A percentile compares a stretch with the other conserved stretches of the same genome.
These are phyloP conservation scores for Stachybotrys elegans DNA, from an alignment of 2,329 filamentous ascomycete genomes.

Conservation along the genomic window DNA sequence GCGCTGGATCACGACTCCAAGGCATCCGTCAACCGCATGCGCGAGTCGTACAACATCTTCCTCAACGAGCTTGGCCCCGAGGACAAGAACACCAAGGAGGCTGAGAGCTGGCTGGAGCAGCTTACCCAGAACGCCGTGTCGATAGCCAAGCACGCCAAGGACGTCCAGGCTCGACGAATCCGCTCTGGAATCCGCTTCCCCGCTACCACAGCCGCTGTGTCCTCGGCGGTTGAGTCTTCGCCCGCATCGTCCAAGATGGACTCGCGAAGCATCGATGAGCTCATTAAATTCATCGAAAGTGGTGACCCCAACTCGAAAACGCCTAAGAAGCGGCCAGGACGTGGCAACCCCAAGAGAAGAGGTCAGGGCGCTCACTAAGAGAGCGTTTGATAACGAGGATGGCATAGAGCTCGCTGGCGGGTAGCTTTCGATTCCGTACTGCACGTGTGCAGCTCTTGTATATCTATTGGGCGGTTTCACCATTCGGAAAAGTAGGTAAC, in stretches of 20 bases:
- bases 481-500: too few relatives aligned
- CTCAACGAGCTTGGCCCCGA: conserved; percentile 77
- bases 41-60: conserved; percentile 96
- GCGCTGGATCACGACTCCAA: conserved; percentile 95
- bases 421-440: too few relatives aligned
- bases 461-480: too few relatives aligned
- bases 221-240: conserved; percentile 21
- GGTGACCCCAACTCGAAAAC: conserved; percentile 46
- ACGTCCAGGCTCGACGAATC: conserved; percentile 69
- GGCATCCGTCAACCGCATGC: conserved; percentile 86
- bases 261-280: conserved; percentile 82
- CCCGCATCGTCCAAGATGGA: conserved; percentile 47
- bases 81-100: conserved; percentile 97
- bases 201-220: conserved; percentile 23
- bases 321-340: conserved; percentile 51
- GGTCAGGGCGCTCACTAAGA: conserved; percentile 18
- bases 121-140: conserved; percentile 92
- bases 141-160: conserved; percentile 90
- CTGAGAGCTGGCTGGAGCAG: conserved; percentile 93
- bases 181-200: conserved; percentile 63
- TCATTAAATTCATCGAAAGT: conserved; percentile 93
- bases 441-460: background rate
- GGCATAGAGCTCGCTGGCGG: too few relatives aligned
- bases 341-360: conserved; percentile 52
- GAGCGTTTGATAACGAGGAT: background rate